Evolutionary conservation across 176 grass and related monocot species (phyloP), one percentile per base, ranked within the genome.

Genomic region (Elaeis guineensis): DNA sequence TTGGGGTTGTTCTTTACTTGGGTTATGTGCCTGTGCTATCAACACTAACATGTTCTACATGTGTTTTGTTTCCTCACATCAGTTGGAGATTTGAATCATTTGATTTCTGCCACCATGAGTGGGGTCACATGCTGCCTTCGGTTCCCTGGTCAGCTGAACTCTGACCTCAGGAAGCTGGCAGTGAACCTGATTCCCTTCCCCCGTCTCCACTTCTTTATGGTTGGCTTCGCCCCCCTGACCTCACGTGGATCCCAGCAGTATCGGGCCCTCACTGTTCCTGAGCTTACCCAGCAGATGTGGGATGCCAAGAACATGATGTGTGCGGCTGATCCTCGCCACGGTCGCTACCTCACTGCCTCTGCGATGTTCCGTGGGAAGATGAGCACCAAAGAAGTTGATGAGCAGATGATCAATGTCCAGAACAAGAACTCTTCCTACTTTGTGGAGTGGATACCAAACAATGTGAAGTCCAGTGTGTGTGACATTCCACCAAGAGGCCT

Each of bases 241-340:
- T 92, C 88, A 3, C 83, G 87, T 59, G 87, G 87, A 11, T 91
- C 87, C 30, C 87, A 91, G 69, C 87, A 91, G 76, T 91, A 91
- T 72, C 72, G 87, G 9, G 79, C 87, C 57, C 83, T 91, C 17
- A 91, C 87, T 2, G 87, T 91, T 57, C 87, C 87, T 0, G 87
- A 91, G 77, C 79, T 91, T 15, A 91, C 87, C 12, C 87, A 91
- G 39, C 87, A 91, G 77, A 91, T 91, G 87, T 91, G 87, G 87
- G 87, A 91, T 29, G 23, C 87, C 17, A 91, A 91, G 79, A 91
- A 91, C 79, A 91, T 91, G 87, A 91, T 91, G 87, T 91, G 87
- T 2, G 88, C 88, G 0, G 88, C 88, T 17, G 88, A 92, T 58
- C 88, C 88, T 67, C 88, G 88, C 49, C 88, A 92, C 21, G 88